Evolutionary conservation across 495 filamentous ascomycete species (phyloP).

Genomic region (Hyphodiscus hymeniophilus): DNA sequence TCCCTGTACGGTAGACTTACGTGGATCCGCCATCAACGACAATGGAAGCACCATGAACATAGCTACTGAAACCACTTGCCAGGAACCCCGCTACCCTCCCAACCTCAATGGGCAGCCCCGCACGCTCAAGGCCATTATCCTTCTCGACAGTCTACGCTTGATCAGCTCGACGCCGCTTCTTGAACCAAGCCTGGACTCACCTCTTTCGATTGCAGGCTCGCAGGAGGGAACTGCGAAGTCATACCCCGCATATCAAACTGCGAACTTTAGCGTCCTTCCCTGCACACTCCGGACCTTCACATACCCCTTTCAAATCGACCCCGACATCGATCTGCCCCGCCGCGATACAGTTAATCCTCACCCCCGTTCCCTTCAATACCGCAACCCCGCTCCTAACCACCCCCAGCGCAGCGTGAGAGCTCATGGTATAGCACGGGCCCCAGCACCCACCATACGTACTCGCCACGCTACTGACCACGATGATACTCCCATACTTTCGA

Average conservation of each 20-base stretch:
- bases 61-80: slow-evolving; percentile 56
- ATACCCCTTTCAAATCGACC: slow-evolving; percentile 40
- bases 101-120: slow-evolving; percentile 45
- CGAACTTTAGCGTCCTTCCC: neutral
- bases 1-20: slow-evolving; percentile 1
- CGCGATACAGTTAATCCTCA: slow-evolving; percentile 52
- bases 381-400: slow-evolving; percentile 50
- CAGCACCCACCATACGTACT: slow-evolving; percentile 50
- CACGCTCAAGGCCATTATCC: slow-evolving; percentile 38
- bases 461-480: slow-evolving; percentile 47
- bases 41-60: slow-evolving; percentile 58
- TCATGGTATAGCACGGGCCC: slow-evolving; percentile 51
- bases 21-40: slow-evolving; percentile 52
- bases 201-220: slow-evolving; percentile 43
- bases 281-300: slow-evolving; percentile 1
- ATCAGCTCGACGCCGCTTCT: neutral
- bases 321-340: slow-evolving; percentile 52
- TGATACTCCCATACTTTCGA: slow-evolving; percentile 48
- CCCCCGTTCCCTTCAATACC: slow-evolving; percentile 47
- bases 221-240: slow-evolving; percentile 46
- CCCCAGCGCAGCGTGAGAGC: slow-evolving; percentile 48
- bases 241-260: slow-evolving; percentile 46
- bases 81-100: slow-evolving; percentile 48
- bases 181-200: slow-evolving; percentile 18
- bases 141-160: slow-evolving; percentile 28